Percentiles rank a stretch among this genome's conserved stretches.
Evolutionary conservation across 2,329 filamentous ascomycete species (phyloP).

Genomic region (Alternaria dauci): DNA sequence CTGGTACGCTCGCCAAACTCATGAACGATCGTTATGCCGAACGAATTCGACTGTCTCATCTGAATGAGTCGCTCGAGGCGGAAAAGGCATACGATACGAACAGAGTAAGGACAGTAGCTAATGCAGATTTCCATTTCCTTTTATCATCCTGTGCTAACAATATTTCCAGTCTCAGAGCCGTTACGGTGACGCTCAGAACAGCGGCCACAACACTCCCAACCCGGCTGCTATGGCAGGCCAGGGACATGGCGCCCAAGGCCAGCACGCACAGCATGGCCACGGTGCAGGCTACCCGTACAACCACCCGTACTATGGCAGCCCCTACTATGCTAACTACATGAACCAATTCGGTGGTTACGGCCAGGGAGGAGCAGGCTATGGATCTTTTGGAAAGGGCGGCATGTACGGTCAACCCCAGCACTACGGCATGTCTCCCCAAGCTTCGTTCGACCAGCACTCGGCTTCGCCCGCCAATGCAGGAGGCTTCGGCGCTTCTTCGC

Average conservation of each 20-base stretch:
- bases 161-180: slow-evolving; percentile 66
- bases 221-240: slow-evolving; percentile 70
- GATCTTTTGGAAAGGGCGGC: slow-evolving; percentile 61
- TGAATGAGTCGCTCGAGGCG: slow-evolving; percentile 10
- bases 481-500: slow-evolving; percentile 58
- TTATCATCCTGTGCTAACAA: slow-evolving; percentile 25
- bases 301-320: slow-evolving; percentile 69
- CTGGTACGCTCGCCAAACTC: slow-evolving; percentile 5
- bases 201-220: slow-evolving; percentile 90
- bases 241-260: slow-evolving; percentile 58
- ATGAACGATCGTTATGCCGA: slow-evolving; percentile 8
- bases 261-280: slow-evolving; percentile 57
- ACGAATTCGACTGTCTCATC: slow-evolving; percentile 6
- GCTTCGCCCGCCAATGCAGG: slow-evolving; percentile 69
- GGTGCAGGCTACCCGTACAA: slow-evolving; percentile 56
- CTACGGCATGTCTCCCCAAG: slow-evolving; percentile 64
- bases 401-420: slow-evolving; percentile 72
- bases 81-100: slow-evolving; percentile 7
- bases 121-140: slow-evolving; percentile 3
- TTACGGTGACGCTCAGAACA: slow-evolving; percentile 80
- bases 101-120: slow-evolving; percentile 14
- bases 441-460: slow-evolving; percentile 69
- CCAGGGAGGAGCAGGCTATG: slow-evolving; percentile 57
- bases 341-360: slow-evolving; percentile 67
- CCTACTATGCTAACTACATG: slow-evolving; percentile 70